These are phyloP conservation scores for Brassica hybrid DNA, from an alignment of 441 rosid genomes.

Conservation along the genomic window DNA sequence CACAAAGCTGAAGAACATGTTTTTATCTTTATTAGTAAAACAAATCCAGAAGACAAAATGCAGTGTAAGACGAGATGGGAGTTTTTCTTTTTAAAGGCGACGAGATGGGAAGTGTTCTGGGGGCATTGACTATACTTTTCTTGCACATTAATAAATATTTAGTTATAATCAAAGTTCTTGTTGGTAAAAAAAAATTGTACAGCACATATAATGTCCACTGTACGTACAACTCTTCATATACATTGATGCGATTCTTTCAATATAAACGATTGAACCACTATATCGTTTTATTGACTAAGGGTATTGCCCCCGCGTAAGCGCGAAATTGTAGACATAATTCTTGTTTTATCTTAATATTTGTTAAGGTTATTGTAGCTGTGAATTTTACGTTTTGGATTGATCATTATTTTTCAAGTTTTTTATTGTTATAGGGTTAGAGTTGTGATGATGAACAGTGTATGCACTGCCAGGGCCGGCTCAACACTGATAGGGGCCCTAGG, in stretches of 20 bases:
- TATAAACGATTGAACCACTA: not conserved
- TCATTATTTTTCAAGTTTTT: too few relatives aligned
- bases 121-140: slow-evolving; percentile 81
- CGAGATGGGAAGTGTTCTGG: slow-evolving; percentile 41
- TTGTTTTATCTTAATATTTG: too few relatives aligned
- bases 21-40: slow-evolving; percentile 7
- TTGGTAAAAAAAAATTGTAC: not conserved
- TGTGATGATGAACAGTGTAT: too few relatives aligned
- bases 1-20: slow-evolving; percentile 32
- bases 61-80: slow-evolving; percentile 13
- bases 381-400: too few relatives aligned
- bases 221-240: not conserved
- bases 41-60: slow-evolving; percentile 26
- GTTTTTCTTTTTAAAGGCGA: too few relatives aligned
- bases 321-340: too few relatives aligned
- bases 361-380: too few relatives aligned
- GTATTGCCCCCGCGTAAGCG: too few relatives aligned
- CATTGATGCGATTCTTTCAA: not conserved
- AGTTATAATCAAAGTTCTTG: slow-evolving; percentile 30
- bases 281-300: not conserved
- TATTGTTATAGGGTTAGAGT: too few relatives aligned
- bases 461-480: too few relatives aligned
- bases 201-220: not conserved
- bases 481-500: too few relatives aligned
- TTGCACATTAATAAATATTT: slow-evolving; percentile 52